These are phyloP conservation scores for Apiotrichum gamsii DNA, from an alignment of 1,284 basidiomycete species.

Conservation along the genomic window DNA sequence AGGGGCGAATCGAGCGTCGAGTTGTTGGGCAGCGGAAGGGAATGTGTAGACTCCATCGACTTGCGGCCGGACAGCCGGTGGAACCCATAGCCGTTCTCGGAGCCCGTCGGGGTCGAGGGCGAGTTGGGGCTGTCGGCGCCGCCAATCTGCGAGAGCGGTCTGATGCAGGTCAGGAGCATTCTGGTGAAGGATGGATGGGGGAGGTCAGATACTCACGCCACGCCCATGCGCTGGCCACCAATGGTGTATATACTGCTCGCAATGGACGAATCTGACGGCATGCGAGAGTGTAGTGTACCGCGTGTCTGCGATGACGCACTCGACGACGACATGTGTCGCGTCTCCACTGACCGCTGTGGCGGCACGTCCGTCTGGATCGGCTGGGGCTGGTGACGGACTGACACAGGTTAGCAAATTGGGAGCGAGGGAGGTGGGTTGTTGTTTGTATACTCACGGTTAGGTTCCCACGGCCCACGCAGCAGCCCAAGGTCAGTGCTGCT, in stretches of 20 bases:
- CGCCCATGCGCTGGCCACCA: slow-evolving; percentile 5
- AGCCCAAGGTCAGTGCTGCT: slow-evolving; percentile 7
- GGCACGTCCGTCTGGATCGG: too few relatives aligned
- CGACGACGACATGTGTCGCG: slow-evolving; percentile 8
- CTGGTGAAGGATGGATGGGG: neutral
- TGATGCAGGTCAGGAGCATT: slow-evolving; percentile 8
- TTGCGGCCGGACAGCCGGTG: slow-evolving; percentile 30
- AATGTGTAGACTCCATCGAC: slow-evolving; percentile 43
- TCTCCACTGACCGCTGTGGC: neutral
- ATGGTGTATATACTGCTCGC: slow-evolving; percentile 38
- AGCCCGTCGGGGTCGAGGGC: slow-evolving; percentile 39
- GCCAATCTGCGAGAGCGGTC: slow-evolving; percentile 38
- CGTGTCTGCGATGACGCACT: slow-evolving; percentile 7
- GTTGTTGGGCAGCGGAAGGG: slow-evolving; percentile 26
- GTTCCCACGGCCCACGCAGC: slow-evolving; percentile 10
- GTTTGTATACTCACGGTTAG: neutral
- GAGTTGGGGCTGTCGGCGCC: slow-evolving; percentile 23
- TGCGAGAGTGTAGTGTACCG: slow-evolving; percentile 33
- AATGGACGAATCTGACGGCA: slow-evolving; percentile 43
- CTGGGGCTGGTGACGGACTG: too few relatives aligned
- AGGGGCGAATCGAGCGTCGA: slow-evolving; percentile 17
- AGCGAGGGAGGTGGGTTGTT: neutral
- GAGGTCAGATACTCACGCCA: slow-evolving; percentile 12
- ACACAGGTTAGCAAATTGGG: too few relatives aligned
- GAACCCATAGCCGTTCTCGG: slow-evolving; percentile 30